Evolutionary conservation across 306 rosid species (phyloP), one percentile per base, ranked within the genome.

Genomic region (Trichosanthes truncata): DNA sequence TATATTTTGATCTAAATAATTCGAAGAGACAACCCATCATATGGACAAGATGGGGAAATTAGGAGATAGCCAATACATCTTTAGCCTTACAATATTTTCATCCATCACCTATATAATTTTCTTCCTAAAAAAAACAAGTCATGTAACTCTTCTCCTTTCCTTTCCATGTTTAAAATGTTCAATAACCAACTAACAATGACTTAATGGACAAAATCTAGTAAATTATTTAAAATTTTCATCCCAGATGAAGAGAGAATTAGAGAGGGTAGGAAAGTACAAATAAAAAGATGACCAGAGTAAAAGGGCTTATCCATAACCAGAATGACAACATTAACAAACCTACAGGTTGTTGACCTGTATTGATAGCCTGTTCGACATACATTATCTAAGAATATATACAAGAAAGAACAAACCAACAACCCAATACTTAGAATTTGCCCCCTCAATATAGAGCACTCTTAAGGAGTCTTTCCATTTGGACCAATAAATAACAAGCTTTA

Each of bases 381-480:
- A 46, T 38, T 78, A 75, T 11, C 62, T 75, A 55, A 82, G 45
- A 78, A 83, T 91, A 91, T 91, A 85, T 93, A 90, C 94, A 88
- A 61, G 77, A 81, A 82, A 85, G 82, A 90, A 48, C 78, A 78
- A 78, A 77, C 87, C 88, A 85, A 84, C 85, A 52, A 90, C 89
- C 96, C 56, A 81, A 80, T 46, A 73, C 84, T 65, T 74, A 53
- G 81, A 84, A 80, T 82, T 41, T 72, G 26, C 78, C 43, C 62
- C 61, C 62, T 15, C 62, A 83, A 52, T 63, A 74, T 29, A 73
- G 60, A 73, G 76, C 73, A 63, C 80, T 81, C 35, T 82, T 31
- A 23, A 26, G 83, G 77, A 78, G 80, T 84, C 91, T 79, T 84
- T 76, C 83, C 78, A 78, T 82, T 85, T 80, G 77, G 67, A 80